Evolutionary conservation across 2,329 filamentous ascomycete genomes (phyloP).

Genomic region (Xylaria digitata): DNA sequence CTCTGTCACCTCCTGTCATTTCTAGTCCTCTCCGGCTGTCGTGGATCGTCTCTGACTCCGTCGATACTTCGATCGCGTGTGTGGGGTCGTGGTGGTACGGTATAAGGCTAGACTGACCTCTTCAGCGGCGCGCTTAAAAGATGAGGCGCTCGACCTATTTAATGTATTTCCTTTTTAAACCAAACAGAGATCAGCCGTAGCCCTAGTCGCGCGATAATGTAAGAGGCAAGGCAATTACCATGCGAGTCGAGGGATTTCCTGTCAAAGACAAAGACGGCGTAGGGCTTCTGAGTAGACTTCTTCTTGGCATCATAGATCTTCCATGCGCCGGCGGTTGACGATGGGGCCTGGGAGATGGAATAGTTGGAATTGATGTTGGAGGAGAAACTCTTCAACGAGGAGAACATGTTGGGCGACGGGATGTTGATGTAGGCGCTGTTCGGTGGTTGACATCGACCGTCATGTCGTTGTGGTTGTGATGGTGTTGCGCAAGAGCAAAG

Average conservation of each 20-base stretch:
- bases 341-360: conserved; percentile 78
- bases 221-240: conserved; percentile 41
- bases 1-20: neutral
- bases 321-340: conserved; percentile 90
- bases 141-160: conserved; percentile 70
- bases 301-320: conserved; percentile 98
- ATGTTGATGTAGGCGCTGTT: conserved; percentile 15
- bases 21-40: neutral
- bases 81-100: neutral
- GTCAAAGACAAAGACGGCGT: conserved; percentile 95
- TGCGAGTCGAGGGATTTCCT: conserved; percentile 83
- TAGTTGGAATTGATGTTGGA: conserved; percentile 95
- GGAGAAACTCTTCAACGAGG: conserved; percentile 91
- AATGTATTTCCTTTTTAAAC: conserved; percentile 61
- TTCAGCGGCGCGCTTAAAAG: conserved; percentile 83
- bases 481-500: conserved; percentile 31
- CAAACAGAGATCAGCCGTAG: neutral
- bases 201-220: no score
- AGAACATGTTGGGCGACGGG: conserved; percentile 76
- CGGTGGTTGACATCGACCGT: conserved; percentile 40
- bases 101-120: conserved; percentile 64
- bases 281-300: conserved; percentile 89
- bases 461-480: conserved; percentile 40
- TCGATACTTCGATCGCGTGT: neutral
- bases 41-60: neutral